phyloP scores from a whole-genome alignment of 345 rosid species.

The Syzygium aromaticum region DNA sequence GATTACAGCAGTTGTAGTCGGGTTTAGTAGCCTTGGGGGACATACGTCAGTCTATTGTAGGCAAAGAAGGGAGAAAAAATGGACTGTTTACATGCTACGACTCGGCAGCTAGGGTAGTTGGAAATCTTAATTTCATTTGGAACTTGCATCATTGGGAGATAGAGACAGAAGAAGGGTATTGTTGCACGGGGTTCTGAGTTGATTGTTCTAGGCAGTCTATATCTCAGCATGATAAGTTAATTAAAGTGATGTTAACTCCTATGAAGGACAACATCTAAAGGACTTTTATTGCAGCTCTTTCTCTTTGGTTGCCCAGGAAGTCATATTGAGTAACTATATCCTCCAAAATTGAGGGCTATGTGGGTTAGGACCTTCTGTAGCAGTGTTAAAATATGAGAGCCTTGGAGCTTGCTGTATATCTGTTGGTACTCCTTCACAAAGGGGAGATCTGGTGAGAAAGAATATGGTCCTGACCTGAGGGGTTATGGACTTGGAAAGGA shows the following conservation, averaged over 20 bases:
- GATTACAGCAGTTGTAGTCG: neutral
- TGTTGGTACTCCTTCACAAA: neutral
- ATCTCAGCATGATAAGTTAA: neutral
- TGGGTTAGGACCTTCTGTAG: neutral
- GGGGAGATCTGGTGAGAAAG: neutral
- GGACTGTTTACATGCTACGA: neutral
- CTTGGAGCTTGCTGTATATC: neutral
- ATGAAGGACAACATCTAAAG: neutral
- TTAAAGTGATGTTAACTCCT: neutral
- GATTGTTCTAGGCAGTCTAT: neutral
- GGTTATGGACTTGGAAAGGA: neutral
- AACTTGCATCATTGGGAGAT: neutral
- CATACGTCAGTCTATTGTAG: neutral
- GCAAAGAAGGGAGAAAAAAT: neutral
- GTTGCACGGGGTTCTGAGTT: neutral
- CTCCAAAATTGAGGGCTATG: neutral
- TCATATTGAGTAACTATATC: neutral
- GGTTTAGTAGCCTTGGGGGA: neutral
- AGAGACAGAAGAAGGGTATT: neutral
- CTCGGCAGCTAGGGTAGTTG: neutral
- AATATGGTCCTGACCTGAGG: neutral
- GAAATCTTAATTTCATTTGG: neutral
- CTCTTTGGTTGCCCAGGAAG: neutral
- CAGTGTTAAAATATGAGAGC: neutral
- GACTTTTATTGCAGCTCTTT: neutral